These are phyloP conservation scores for Rhodamnia argentea DNA, from an alignment of 345 rosid species.

Conservation along the genomic window DNA sequence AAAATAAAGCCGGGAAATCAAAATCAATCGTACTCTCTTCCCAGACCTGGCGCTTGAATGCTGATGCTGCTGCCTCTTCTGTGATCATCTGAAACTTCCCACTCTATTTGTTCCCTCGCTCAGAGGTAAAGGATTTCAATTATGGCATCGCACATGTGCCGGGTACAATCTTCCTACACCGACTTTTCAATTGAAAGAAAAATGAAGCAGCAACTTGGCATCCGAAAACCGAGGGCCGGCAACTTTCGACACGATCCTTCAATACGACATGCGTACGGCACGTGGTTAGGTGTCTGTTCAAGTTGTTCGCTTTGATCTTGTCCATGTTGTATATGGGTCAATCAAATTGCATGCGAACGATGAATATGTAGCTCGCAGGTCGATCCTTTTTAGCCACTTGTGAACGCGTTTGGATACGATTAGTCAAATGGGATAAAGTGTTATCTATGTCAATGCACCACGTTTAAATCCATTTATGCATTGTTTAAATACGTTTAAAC, in stretches of 20 bases:
- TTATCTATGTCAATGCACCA: no score
- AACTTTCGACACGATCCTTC: neutral
- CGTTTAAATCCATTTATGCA: no score
- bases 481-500: neutral
- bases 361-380: neutral
- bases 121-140: neutral
- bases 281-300: neutral
- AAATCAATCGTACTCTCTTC: neutral
- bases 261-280: neutral
- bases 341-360: neutral
- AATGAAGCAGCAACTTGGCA: neutral
- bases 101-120: neutral
- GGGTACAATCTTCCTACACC: neutral
- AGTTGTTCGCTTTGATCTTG: neutral
- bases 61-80: neutral
- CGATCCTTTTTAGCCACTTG: neutral
- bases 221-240: neutral
- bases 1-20: neutral
- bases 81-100: neutral
- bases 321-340: neutral
- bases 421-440: no score
- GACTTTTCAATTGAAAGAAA: neutral
- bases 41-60: neutral
- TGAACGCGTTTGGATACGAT: no score
- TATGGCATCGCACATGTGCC: neutral